Evolutionary conservation across 108 stramenopile genomes (phyloP).

Genomic region (Cyclotella cryptica): DNA sequence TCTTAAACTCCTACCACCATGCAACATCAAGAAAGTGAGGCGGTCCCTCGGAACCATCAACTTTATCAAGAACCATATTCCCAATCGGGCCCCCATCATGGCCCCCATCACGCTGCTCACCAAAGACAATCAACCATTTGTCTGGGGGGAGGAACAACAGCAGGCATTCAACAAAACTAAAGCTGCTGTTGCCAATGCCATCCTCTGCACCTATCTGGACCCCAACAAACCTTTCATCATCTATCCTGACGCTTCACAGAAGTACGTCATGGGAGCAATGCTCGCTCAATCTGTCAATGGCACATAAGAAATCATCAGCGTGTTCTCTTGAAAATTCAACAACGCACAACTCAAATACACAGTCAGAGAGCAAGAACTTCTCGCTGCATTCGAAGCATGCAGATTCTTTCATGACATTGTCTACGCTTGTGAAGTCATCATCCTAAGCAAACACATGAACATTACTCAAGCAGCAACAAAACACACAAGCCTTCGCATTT

Average conservation of each 20-base stretch:
- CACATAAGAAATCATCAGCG: conserved; percentile 21
- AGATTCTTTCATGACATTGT: conserved; percentile 19
- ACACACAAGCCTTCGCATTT: conserved; percentile 9
- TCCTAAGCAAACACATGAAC: conserved; percentile 18
- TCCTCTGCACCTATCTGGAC: conserved; percentile 45
- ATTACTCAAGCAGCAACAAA: neutral
- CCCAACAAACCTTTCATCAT: conserved; percentile 45
- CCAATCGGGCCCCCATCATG: conserved; percentile 27
- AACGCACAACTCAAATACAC: conserved; percentile 52
- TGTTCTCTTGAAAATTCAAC: conserved; percentile 39
- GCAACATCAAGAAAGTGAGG: conserved; percentile 24
- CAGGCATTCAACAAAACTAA: conserved; percentile 4
- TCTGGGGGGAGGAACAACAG: conserved; percentile 12
- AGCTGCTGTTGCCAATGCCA: neutral
- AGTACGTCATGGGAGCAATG: conserved; percentile 46
- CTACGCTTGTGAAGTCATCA: conserved; percentile 8
- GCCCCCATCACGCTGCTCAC: conserved; percentile 35
- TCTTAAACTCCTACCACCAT: conserved; percentile 18
- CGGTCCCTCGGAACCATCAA: conserved; percentile 47
- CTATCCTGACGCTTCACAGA: conserved; percentile 49
- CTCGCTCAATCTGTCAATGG: conserved; percentile 34
- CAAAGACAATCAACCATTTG: conserved; percentile 11
- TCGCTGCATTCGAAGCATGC: conserved; percentile 38
- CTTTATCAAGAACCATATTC: conserved; percentile 43
- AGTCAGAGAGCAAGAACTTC: conserved; percentile 48